These are phyloP conservation scores for Penicillium sumatraense DNA, from an alignment of 2,329 filamentous ascomycete genomes.

Conservation along the genomic window DNA sequence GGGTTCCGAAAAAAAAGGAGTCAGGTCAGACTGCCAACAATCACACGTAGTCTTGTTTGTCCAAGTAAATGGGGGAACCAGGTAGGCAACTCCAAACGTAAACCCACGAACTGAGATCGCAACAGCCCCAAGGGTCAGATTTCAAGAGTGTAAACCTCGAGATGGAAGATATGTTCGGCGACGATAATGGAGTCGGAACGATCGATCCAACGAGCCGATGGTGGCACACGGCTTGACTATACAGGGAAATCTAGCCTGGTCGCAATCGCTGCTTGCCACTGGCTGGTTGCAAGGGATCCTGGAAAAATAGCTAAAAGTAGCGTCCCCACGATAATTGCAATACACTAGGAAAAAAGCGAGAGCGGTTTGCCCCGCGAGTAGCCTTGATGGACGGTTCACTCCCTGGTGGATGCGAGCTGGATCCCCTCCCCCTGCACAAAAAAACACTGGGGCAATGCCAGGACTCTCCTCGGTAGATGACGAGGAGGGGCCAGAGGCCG, in stretches of 20 bases:
- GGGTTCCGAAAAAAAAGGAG: background rate
- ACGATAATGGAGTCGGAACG: constrained; percentile 15
- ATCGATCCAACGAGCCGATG: constrained; percentile 15
- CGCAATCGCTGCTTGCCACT: constrained; percentile 27
- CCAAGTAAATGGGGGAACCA: background rate
- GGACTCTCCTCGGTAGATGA: background rate
- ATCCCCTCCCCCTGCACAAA: constrained; percentile 8
- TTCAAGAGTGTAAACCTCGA: background rate
- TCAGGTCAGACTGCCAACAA: background rate
- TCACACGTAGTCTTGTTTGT: background rate
- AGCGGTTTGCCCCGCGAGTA: constrained; percentile 12
- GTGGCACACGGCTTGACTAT: constrained; percentile 24
- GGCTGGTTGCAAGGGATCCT: constrained; percentile 27
- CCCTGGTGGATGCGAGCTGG: constrained; percentile 7
- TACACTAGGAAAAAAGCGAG: constrained; percentile 16
- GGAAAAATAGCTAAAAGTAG: constrained; percentile 26
- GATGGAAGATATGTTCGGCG: background rate
- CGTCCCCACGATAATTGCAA: constrained; percentile 30
- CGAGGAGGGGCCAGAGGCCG: background rate
- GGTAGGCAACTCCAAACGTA: background rate
- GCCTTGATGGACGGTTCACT: constrained; percentile 4
- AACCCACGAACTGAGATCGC: background rate
- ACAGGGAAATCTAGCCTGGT: constrained; percentile 26
- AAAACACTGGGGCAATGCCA: constrained; percentile 3
- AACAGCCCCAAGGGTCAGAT: background rate